phyloP scores from a whole-genome alignment of 257 asterid genomes.

The Datura wrightii region DNA sequence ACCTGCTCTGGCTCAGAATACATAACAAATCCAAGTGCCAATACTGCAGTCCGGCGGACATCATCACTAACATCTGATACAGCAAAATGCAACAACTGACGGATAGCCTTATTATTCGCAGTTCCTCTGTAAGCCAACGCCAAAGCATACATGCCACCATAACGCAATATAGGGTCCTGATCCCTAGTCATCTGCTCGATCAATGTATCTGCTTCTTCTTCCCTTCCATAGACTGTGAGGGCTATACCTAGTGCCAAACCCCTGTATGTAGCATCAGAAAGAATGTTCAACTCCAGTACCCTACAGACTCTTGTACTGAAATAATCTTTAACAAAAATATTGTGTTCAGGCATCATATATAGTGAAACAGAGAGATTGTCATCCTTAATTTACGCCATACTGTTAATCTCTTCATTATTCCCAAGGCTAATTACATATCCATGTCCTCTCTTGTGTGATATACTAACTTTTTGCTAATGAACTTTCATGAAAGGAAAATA shows the following conservation, averaged over 20 bases:
- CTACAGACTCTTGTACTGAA: not conserved
- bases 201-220: constrained; percentile 92
- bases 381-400: not conserved
- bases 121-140: constrained; percentile 99
- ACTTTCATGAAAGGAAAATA: not conserved
- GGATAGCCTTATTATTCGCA: constrained; percentile 91
- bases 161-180: constrained; percentile 95
- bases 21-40: constrained; percentile 94
- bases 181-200: constrained; percentile 98
- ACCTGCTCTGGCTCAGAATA: constrained; percentile 96
- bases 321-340: not conserved
- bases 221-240: constrained; percentile 97
- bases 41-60: constrained; percentile 95
- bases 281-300: constrained; percentile 26
- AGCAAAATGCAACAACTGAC: constrained; percentile 94
- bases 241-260: constrained; percentile 97
- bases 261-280: constrained; percentile 44
- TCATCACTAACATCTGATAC: constrained; percentile 98
- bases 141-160: constrained; percentile 99
- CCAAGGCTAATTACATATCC: not conserved
- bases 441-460: not conserved
- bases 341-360: not conserved
- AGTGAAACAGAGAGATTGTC: not conserved
- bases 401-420: not conserved
- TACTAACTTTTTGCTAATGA: constrained; percentile 13